Base-by-base conservation (phyloP, 2,329 filamentous ascomycete species). In the Myriosclerotinia scirpicola region DNA sequence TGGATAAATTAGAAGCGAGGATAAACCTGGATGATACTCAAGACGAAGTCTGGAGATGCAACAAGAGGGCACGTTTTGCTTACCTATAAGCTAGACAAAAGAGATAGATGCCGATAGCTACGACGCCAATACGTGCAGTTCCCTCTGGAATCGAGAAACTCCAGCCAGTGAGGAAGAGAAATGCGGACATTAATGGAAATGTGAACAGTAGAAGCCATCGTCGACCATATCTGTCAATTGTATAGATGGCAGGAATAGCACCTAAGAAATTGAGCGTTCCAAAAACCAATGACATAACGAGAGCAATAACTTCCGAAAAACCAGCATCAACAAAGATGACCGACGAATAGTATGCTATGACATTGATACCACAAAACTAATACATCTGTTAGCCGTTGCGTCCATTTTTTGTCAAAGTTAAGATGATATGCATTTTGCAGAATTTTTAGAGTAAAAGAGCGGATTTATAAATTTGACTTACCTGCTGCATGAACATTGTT, bases 191-290 rank as follows among this genome's bases (percentile, higher is more conserved):
- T 22, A 89, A 76, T 0, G 87, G 87, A 73, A 90, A 89, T 0
- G 87, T 90, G 1, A 81, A 81, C 5, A 90, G 79, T 1, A 90
- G 80, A 9, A 90, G 79, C 69, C 87, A 87, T 26, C 88, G 81
- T 4, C 88, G 83, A 8, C 88, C 88, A 67, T 87, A 90, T 0
- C 84, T 88, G 73, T 91, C 88, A 69, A 90, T 90, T 7, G 86
- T 89, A 74, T 85, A 87, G 56, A 89, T 78, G 4, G 86, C 86
- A 0, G 85, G 85, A 15, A 88, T 79, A 0, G 87, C 86, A 69
- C 88, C 88, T 46, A 89, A 74, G 78, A 84, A 89, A 74, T 90
- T 89, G 73, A 89, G 82, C 60, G 87, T 78, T 2, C 87, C 87
- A 60, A 85, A 88, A 0, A 87, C 87, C 68, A 89, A 82, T 0